Evolutionary conservation across 2,329 filamentous ascomycete genomes (phyloP).

Genomic region (Teratosphaeria zuluensis): DNA sequence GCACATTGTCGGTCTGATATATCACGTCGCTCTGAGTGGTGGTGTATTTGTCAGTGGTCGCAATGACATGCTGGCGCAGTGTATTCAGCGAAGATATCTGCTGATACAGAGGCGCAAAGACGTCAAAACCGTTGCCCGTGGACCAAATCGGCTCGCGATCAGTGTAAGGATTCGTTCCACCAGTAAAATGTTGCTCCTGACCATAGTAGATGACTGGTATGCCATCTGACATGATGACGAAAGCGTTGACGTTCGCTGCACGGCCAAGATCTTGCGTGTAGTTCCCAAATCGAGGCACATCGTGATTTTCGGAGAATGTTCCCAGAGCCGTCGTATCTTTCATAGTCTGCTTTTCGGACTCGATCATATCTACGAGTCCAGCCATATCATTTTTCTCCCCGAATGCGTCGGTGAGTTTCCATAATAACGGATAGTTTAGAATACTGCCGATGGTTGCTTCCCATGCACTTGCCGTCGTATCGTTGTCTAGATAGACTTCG

Average conservation of each 20-base stretch:
- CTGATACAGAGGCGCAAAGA: conserved; percentile 31
- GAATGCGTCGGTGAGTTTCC: conserved; percentile 28
- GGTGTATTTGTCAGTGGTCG: conserved; percentile 29
- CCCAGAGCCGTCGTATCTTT: conserved; percentile 29
- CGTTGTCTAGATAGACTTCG: conserved; percentile 27
- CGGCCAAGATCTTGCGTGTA: conserved; percentile 27
- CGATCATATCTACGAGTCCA: conserved; percentile 26
- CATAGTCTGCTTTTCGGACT: conserved; percentile 25
- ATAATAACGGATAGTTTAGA: conserved; percentile 32
- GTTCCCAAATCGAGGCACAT: conserved; percentile 29
- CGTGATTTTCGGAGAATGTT: conserved; percentile 34
- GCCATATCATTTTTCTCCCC: conserved; percentile 25
- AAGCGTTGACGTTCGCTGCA: conserved; percentile 31
- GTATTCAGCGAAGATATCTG: conserved; percentile 30
- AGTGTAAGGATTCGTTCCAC: conserved; percentile 20
- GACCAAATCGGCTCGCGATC: conserved; percentile 32
- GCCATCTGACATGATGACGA: conserved; percentile 31
- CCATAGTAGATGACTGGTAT: conserved; percentile 35
- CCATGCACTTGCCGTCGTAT: conserved; percentile 24
- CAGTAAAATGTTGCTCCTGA: conserved; percentile 33
- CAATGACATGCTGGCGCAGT: conserved; percentile 35
- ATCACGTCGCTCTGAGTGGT: conserved; percentile 33
- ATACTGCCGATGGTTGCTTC: conserved; percentile 27
- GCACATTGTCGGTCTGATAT: conserved; percentile 33
- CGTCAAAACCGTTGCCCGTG: conserved; percentile 27